Evolutionary conservation across 2,329 filamentous ascomycete genomes (phyloP).

Genomic region (Trematosphaeria pertusa): DNA sequence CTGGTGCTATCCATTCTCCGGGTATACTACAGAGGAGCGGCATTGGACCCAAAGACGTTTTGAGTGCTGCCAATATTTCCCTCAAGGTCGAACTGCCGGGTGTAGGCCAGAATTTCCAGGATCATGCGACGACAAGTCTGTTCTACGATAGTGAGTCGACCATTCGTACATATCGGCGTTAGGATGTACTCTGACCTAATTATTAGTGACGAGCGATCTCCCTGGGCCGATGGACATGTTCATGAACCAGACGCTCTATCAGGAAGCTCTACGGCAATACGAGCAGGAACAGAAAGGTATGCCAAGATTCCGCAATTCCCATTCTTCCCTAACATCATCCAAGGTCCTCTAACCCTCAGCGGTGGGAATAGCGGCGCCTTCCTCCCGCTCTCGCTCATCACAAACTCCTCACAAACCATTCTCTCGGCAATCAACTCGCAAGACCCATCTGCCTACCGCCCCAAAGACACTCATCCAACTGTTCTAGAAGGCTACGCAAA

Average conservation of each 20-base stretch:
- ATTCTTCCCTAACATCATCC: slow-evolving; percentile 24
- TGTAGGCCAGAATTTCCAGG: slow-evolving; percentile 40
- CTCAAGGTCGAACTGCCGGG: slow-evolving; percentile 28
- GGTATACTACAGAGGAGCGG: slow-evolving; percentile 27
- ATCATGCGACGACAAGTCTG: slow-evolving; percentile 21
- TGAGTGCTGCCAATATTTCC: slow-evolving; percentile 25
- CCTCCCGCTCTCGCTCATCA: slow-evolving; percentile 9
- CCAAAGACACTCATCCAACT: slow-evolving; percentile 17
- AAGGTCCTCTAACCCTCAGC: slow-evolving; percentile 28
- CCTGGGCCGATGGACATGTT: slow-evolving; percentile 11
- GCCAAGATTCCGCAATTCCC: slow-evolving; percentile 12
- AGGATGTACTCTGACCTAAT: not conserved
- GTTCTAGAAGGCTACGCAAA: slow-evolving; percentile 26
- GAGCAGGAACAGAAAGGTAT: slow-evolving; percentile 14
- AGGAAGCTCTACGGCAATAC: slow-evolving; percentile 15
- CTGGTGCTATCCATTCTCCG: slow-evolving; percentile 24
- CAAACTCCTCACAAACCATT: slow-evolving; percentile 1
- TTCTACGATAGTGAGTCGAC: slow-evolving; percentile 16
- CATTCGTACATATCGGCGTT: no score
- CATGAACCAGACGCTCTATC: slow-evolving; percentile 14
- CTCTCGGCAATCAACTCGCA: slow-evolving; percentile 1
- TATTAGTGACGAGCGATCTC: slow-evolving; percentile 9
- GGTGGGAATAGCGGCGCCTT: slow-evolving; percentile 15
- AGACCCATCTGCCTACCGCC: slow-evolving; percentile 28
- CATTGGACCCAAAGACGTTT: slow-evolving; percentile 23